Evolutionary conservation across 2,329 filamentous ascomycete species (phyloP), one percentile per base, ranked within the genome.

Genomic region (Colletotrichum karsti): DNA sequence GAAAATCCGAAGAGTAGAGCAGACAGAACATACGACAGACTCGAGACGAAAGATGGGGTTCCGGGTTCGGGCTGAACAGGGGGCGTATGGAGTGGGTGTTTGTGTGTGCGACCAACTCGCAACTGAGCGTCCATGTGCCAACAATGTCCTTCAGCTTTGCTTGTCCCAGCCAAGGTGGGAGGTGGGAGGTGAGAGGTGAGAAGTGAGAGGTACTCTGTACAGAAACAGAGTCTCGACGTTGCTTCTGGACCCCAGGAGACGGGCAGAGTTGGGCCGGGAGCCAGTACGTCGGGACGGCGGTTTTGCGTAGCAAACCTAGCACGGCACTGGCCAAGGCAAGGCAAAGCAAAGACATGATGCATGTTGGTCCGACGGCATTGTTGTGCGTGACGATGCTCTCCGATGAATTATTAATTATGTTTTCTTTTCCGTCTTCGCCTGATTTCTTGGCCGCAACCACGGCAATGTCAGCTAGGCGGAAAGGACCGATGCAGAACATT

Each of bases 261-360:
- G 41, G 60, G 33, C 58, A 56, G 37, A 35, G 53, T 41, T 67
- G 64, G 60, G 60, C 64, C 53, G 60, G 60, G 64, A 67, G 64
- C 64, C 64, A 67, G 64, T 64, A 64, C 39, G 64, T 64, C 60
- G 64, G 64, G 60, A 58, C 60, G 28, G 59, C 53, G 53, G 60
- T 56, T 67, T 67, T 57, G 59, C 44, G 60, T 58, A 58, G 53
- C 53, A 58, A 58, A 59, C 64, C 53, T 64, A 67, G 64, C 53
- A 37, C 64, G 60, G 64, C 46, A 67, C 46, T 48, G 64, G 53
- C 26, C 64, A 64, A 46, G 56, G 37, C 48, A n/a, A n/a, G 18
- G 18, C 42, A 46, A 22, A 22, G 42, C 42, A 30, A 44, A 58
- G 30, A 55, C 35, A 46, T 55, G 39, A 64, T 54, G 50, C 42